phyloP scores from a whole-genome alignment of 2,329 filamentous ascomycete genomes.

The Diaporthe amygdali region DNA sequence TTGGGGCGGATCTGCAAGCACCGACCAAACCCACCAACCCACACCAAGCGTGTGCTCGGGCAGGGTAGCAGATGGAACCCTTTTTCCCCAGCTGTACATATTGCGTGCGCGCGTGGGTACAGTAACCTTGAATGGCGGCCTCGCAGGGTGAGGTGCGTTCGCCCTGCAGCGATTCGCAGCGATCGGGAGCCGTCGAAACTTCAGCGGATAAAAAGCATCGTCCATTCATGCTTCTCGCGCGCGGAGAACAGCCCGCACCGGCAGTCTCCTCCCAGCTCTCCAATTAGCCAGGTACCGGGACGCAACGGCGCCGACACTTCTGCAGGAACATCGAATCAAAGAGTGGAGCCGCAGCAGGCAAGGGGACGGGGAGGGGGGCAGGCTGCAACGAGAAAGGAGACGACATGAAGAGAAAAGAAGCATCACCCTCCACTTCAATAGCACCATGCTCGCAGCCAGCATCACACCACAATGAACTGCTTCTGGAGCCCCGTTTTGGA shows the following conservation, averaged over 20 bases:
- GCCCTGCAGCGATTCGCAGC: too few relatives aligned
- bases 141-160: too few relatives aligned
- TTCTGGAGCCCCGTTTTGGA: neutral
- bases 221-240: neutral
- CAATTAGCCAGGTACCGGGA: neutral
- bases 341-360: slow-evolving; percentile 9
- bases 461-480: slow-evolving; percentile 13
- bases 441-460: neutral
- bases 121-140: neutral
- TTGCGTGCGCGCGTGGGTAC: neutral
- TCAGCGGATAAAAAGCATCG: slow-evolving; percentile 7
- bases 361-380: neutral
- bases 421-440: neutral
- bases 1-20: slow-evolving; percentile 13
- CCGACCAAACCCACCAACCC: slow-evolving; percentile 2
- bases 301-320: slow-evolving; percentile 12
- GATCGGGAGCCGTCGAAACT: too few relatives aligned
- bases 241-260: neutral
- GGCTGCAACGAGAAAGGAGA: slow-evolving; percentile 21
- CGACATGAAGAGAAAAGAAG: neutral
- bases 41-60: neutral
- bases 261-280: neutral
- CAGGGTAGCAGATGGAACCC: slow-evolving; percentile 2
- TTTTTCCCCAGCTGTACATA: neutral
- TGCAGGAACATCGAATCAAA: slow-evolving; percentile 19